Evolutionary conservation across 345 rosid species (phyloP), one percentile per base, ranked within the genome.

Genomic region (Mercurialis annua): DNA sequence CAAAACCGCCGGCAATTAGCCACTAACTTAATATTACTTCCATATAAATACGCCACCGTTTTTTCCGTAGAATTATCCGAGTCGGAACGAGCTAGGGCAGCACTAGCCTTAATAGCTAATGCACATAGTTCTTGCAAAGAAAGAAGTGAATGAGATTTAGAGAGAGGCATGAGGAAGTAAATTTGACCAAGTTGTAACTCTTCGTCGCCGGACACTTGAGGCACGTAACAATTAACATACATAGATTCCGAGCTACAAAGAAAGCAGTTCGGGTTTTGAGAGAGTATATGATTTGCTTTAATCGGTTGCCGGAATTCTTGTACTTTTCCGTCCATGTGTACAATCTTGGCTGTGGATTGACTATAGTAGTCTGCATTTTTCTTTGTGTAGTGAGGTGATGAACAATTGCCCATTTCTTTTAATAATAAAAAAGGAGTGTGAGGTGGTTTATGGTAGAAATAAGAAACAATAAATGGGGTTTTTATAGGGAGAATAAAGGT

Each of bases 161-260:
- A 78, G 5, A 73, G 66, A 16, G 84, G 87, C 72, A 86, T 23
- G 61, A 83, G 77, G 69, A 83, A 85, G 55, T 81, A 83, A 23
- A 81, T 71, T 29, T 81, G 83, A 47, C 78, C 85, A 26, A 67
- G 33, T 57, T 77, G 82, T 7, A 86, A 83, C 10, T 80, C 77
- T 55, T 81, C 86, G 2, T 80, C 74, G 20, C 65, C 70, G 0
- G 48, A 42, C 23, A 80, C 60, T 0, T 18, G 82, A 3, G 83
- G 82, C 26, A 65, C 30, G 17, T 12, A 48, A 18, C 62, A 70
- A 62, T 71, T 73, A 1, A 82, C 47, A 55, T 67, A 69, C 82
- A 86, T 80, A 11, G 78, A 59, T 23, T 83, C 87, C 0, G 83
- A 73, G 71, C 71, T 66, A 56, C 87, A 77, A 54, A 86, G 81